Base-by-base conservation (phyloP, 495 filamentous ascomycete genomes). In the Niebla homalea region DNA sequence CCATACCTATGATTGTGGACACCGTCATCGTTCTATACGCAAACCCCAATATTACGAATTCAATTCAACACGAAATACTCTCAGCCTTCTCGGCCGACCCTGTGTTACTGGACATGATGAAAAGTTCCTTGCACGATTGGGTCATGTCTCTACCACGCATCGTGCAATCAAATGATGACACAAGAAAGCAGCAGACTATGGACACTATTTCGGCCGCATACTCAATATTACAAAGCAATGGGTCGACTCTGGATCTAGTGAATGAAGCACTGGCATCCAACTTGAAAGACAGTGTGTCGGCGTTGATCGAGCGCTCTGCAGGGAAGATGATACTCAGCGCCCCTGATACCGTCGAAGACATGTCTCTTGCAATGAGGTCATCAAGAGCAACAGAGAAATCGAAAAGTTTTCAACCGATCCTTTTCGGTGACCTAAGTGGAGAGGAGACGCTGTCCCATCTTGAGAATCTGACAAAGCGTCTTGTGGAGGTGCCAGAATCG, bases 91-190 rank as follows among this genome's bases (percentile, higher is more conserved):
- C 67, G n/a, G 71, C 81, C 16, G 78, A 92, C 53, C 61, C 74
- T 11, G 67, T 75, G 25, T 64, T 94, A 0, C 63, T 76, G 19
- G 84, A 88, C 16, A 66, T 76, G 15, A 66, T 94, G 41, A 87
- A 86, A 58, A 75, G 69, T 23, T 81, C 78, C 1, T 64, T 94
- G 4, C 84, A 94, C 62, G 78, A 75, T 36, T 95, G 89, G 89
- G 72, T 92, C 15, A 75, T 78, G 2, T 76, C 84, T 16, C 75
- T 97, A 23, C 84, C 93, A 3, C 74, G 87, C 36, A 64, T 85
- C 11, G 92, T 96, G 78, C 85, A 89, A 61, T 78, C 80, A 21
- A 84, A 79, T 49, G 90, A 99, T 49, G 87, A 96, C 54, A 72
- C 66, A 7, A 65, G 78, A 29, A 94, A 92, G 59, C 72, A 79